Conservation (phyloP, 2,329 filamentous ascomycete genomes). For the Penicillium hesseltinei region DNA sequence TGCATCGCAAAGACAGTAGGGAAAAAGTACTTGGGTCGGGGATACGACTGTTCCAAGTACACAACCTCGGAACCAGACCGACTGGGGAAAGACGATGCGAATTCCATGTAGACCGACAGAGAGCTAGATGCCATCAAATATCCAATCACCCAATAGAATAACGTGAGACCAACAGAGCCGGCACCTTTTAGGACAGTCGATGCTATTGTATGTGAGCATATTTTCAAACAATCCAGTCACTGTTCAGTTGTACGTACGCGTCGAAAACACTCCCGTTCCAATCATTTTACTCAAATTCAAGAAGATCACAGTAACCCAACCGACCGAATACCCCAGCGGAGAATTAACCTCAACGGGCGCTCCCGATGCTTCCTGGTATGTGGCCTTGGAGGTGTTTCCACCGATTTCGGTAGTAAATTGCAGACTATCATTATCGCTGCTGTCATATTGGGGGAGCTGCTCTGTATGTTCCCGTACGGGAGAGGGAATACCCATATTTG, state of each 20-base stretch:
- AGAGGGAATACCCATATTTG: background rate
- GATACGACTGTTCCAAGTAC: constrained; percentile 67
- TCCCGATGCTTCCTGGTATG: constrained; percentile 61
- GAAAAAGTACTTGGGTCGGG: constrained; percentile 62
- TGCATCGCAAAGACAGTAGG: constrained; percentile 65
- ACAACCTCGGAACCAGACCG: constrained; percentile 66
- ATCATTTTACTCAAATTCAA: constrained; percentile 64
- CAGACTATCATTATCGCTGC: constrained; percentile 3
- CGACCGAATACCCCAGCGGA: constrained; percentile 60
- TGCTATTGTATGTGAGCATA: constrained; percentile 31
- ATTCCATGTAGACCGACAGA: constrained; percentile 62
- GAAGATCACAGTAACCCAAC: constrained; percentile 56
- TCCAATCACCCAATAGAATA: constrained; percentile 66
- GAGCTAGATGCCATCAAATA: constrained; percentile 57
- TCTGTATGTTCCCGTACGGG: background rate
- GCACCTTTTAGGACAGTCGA: constrained; percentile 58
- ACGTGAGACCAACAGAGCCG: constrained; percentile 60
- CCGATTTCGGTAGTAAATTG: constrained; percentile 10
- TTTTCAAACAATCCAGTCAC: rapidly evolving
- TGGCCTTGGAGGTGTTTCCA: constrained; percentile 49
- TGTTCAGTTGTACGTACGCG: constrained; percentile 48
- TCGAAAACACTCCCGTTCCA: constrained; percentile 64
- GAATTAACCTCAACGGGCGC: constrained; percentile 60
- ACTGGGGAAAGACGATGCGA: constrained; percentile 64
- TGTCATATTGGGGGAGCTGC: background rate